phyloP scores from a whole-genome alignment of 116 monocot species.

The Papilionanthe hybrid region DNA sequence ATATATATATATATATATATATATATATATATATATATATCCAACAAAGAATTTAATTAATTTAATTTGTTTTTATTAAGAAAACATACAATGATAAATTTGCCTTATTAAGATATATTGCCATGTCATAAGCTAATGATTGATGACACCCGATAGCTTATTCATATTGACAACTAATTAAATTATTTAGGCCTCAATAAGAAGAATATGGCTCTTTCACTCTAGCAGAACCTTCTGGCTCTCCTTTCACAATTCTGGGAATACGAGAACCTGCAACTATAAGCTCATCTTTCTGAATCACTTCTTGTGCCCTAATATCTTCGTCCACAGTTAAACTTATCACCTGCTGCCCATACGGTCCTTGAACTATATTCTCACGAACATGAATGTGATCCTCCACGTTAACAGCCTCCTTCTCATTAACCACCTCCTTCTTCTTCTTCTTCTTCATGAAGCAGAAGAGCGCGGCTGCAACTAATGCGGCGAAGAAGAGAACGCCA shows the following conservation, averaged over 20 bases:
- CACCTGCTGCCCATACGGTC: conserved; percentile 42
- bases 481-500: conserved; percentile 61
- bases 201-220: not conserved
- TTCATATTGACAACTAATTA: too few relatives aligned
- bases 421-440: conserved; percentile 38
- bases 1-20: too few relatives aligned
- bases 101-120: too few relatives aligned
- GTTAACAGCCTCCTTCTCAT: conserved; percentile 25
- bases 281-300: conserved; percentile 20
- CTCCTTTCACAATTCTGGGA: not conserved
- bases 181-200: not conserved
- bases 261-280: not conserved
- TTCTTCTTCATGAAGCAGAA: conserved; percentile 62
- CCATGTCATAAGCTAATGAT: too few relatives aligned
- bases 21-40: too few relatives aligned
- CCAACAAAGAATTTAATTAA: too few relatives aligned
- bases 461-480: conserved; percentile 45
- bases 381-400: conserved; percentile 56
- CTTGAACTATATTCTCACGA: conserved; percentile 42
- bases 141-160: too few relatives aligned
- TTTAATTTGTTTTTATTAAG: too few relatives aligned
- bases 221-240: not conserved
- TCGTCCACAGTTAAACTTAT: conserved; percentile 27
- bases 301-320: conserved; percentile 33
- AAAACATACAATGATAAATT: too few relatives aligned